Conservation (phyloP, 352 stramenopile genomes). For the Peronospora destructor region DNA sequence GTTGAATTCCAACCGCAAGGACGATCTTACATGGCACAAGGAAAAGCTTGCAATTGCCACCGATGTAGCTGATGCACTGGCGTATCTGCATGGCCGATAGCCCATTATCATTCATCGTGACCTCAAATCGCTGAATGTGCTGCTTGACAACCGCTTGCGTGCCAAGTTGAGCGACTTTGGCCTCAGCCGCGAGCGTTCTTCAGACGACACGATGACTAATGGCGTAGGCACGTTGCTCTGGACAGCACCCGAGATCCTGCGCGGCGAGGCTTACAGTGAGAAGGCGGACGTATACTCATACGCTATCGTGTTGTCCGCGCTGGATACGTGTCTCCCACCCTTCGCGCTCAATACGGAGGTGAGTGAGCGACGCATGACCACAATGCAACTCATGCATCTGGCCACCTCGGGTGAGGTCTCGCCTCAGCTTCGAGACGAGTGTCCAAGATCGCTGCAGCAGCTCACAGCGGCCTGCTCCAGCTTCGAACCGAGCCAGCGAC, state of each 20-base stretch:
- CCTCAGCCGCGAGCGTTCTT: constrained; percentile 43
- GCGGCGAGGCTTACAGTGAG: constrained; percentile 46
- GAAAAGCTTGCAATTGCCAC: constrained; percentile 57
- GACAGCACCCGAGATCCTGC: constrained; percentile 54
- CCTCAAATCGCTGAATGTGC: constrained; percentile 60
- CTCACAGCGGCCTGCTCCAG: no score
- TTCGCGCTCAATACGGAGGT: constrained; percentile 50
- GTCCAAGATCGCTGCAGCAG: no score
- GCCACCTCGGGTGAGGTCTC: constrained; percentile 34
- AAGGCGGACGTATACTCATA: constrained; percentile 63
- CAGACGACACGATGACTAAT: constrained; percentile 60
- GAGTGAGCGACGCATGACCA: constrained; percentile 32
- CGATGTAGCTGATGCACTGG: constrained; percentile 50
- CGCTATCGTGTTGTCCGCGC: constrained; percentile 51
- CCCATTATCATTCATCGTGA: constrained; percentile 61
- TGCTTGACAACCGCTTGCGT: constrained; percentile 35
- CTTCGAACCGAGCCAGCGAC: no score
- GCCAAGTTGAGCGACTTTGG: constrained; percentile 64
- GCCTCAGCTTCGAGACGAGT: no score
- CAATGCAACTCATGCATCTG: constrained; percentile 51
- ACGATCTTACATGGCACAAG: constrained; percentile 28
- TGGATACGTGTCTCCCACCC: constrained; percentile 34
- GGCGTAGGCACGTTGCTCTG: constrained; percentile 54
- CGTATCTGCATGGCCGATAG: constrained; percentile 52
- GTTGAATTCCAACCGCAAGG: constrained; percentile 36